phyloP scores from a whole-genome alignment of 192 early-diverging fungal species.

The Pilobolus umbonatus region DNA sequence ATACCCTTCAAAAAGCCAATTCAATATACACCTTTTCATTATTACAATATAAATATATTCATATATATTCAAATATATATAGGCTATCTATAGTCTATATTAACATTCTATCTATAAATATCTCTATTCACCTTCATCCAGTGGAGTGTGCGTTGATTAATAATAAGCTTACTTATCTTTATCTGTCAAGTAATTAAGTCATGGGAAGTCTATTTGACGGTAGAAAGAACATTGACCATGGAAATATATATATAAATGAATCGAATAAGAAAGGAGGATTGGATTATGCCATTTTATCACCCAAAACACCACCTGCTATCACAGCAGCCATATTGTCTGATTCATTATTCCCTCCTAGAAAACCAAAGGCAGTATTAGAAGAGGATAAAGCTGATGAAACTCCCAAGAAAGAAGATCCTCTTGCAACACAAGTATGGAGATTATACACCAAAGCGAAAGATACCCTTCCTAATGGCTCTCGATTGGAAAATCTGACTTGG shows the following conservation, averaged over 20 bases:
- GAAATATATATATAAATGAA: no score
- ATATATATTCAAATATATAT: slow-evolving; percentile 1
- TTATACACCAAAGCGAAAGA: slow-evolving; percentile 81
- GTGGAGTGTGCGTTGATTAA: no score
- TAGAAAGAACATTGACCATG: no score
- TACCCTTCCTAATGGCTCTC: slow-evolving; percentile 67
- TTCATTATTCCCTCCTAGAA: slow-evolving; percentile 34
- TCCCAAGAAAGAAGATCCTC: slow-evolving; percentile 43
- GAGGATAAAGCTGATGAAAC: slow-evolving; percentile 11
- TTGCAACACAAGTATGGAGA: slow-evolving; percentile 64
- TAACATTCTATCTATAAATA: neutral
- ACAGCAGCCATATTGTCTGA: slow-evolving; percentile 31
- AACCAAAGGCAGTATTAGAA: neutral
- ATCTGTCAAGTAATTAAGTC: no score
- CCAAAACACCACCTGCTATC: slow-evolving; percentile 17
- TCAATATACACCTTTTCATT: neutral
- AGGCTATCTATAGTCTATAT: neutral
- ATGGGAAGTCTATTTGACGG: no score
- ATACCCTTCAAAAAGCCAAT: slow-evolving; percentile 8
- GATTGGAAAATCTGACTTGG: slow-evolving; percentile 85
- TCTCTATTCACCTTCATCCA: no score
- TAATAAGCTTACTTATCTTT: no score
- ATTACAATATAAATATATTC: neutral
- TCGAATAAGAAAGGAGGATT: neutral
- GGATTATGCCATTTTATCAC: neutral